Percentiles rank a stretch among this genome's conserved stretches.
Evolutionary conservation across 371 early-diverging fungal species (phyloP).

Genomic region (Mortierella sp.): DNA sequence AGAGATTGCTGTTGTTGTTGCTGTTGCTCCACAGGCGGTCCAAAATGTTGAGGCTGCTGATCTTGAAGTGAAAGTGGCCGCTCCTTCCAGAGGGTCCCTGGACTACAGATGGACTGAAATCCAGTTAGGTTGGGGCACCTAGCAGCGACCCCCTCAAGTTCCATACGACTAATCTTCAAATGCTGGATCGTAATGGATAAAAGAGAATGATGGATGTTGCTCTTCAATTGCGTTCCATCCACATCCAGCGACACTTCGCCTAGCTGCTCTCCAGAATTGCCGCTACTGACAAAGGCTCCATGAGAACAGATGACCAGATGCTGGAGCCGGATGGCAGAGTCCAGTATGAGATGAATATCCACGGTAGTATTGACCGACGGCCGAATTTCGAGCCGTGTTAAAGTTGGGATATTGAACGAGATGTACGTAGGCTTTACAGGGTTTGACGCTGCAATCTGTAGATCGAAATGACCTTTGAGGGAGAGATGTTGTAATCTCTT

Average conservation of each 20-base stretch:
- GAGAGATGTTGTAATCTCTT: slow-evolving; percentile 13
- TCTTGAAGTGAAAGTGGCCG: background rate
- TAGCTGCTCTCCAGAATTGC: background rate
- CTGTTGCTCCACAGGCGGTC: background rate
- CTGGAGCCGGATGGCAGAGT: slow-evolving; percentile 26
- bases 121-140: slow-evolving; percentile 46
- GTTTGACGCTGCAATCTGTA: background rate
- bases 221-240: too few relatives aligned
- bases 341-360: slow-evolving; percentile 40
- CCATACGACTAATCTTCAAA: slow-evolving; percentile 30
- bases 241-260: background rate
- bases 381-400: slow-evolving; percentile 37
- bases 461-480: slow-evolving; percentile 38
- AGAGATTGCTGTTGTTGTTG: background rate
- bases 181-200: slow-evolving; percentile 39
- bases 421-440: background rate
- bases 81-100: slow-evolving; percentile 32
- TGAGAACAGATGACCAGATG: slow-evolving; percentile 33
- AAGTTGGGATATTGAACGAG: slow-evolving; percentile 29
- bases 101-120: slow-evolving; percentile 39
- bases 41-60: background rate
- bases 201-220: slow-evolving; percentile 7
- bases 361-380: slow-evolving; percentile 26
- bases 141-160: slow-evolving; percentile 22
- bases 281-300: slow-evolving; percentile 36